Conservation (phyloP, 345 rosid species). For the Sisymbrium irio region DNA sequence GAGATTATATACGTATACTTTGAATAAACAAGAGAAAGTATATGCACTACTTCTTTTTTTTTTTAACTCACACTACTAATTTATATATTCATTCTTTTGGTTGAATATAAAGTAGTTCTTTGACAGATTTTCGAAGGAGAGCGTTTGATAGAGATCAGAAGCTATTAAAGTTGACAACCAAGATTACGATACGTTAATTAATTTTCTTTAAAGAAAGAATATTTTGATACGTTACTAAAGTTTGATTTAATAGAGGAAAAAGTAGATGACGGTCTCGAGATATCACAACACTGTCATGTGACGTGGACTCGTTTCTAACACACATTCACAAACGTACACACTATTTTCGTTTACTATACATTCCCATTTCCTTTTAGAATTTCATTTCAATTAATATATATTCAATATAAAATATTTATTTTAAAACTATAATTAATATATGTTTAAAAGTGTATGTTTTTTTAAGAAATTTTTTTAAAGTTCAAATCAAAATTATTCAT, state of each 20-base stretch:
- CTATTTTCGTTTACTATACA: too few species aligned
- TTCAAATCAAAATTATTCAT: too few species aligned
- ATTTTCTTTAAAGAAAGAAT: neutral
- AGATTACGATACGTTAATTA: neutral
- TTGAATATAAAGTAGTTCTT: neutral
- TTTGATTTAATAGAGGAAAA: slow-evolving; percentile 3
- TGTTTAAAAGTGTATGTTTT: too few species aligned
- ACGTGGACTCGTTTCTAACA: slow-evolving; percentile 15
- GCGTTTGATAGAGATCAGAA: neutral
- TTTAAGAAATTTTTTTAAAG: too few species aligned
- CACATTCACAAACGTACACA: neutral
- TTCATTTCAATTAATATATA: too few species aligned
- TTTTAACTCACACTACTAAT: too few species aligned
- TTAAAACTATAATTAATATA: too few species aligned
- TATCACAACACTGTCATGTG: neutral
- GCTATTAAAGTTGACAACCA: neutral
- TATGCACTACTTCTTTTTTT: neutral
- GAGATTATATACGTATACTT: neutral
- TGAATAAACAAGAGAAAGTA: neutral
- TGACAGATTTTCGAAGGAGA: neutral
- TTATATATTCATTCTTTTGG: neutral
- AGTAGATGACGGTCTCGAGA: slow-evolving; percentile 8
- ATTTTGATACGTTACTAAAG: neutral
- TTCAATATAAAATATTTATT: too few species aligned
- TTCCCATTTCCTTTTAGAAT: too few species aligned